A percentile compares a stretch with the other conserved stretches of the same genome.
Evolutionary conservation across 257 asterid genomes (phyloP).

Genomic region (Nicotiana otophora): DNA sequence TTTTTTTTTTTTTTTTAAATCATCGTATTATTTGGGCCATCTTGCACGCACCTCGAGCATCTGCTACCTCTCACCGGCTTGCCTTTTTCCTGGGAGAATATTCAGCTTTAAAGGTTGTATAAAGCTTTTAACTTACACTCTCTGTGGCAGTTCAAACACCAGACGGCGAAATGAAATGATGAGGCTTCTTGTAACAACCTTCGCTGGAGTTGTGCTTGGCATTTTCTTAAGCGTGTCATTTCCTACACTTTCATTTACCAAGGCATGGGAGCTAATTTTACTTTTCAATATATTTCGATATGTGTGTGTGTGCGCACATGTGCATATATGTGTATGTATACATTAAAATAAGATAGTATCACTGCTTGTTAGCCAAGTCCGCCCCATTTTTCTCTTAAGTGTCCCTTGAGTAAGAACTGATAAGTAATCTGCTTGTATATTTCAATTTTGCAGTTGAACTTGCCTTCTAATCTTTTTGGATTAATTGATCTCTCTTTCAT

Average conservation of each 20-base stretch:
- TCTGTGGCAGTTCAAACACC: slow-evolving; percentile 26
- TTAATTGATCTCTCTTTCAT: slow-evolving; percentile 53
- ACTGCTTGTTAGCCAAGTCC: too few relatives aligned
- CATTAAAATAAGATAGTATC: too few relatives aligned
- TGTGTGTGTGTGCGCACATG: too few relatives aligned
- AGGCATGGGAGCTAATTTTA: slow-evolving; percentile 41
- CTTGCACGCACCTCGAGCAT: too few relatives aligned
- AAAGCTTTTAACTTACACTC: not conserved
- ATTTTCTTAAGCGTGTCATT: slow-evolving; percentile 80
- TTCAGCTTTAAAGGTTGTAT: not conserved
- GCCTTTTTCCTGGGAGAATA: not conserved
- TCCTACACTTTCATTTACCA: slow-evolving; percentile 56
- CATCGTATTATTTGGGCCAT: too few relatives aligned
- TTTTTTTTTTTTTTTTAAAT: not conserved
- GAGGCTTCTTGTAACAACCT: slow-evolving; percentile 65
- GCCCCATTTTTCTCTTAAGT: not conserved
- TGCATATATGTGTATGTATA: too few relatives aligned
- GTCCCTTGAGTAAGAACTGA: not conserved
- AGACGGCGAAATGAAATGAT: slow-evolving; percentile 67
- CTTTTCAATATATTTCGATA: too few relatives aligned
- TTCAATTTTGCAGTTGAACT: slow-evolving; percentile 39
- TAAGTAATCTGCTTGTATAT: slow-evolving; percentile 4
- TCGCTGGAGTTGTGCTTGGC: slow-evolving; percentile 71
- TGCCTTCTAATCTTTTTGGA: slow-evolving; percentile 49
- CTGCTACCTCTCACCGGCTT: too few relatives aligned